Percentiles rank a stretch among this genome's conserved stretches.
Conservation (phyloP, 139 green algal genomes). For the Chlamydomonas sphaeroides region DNA sequence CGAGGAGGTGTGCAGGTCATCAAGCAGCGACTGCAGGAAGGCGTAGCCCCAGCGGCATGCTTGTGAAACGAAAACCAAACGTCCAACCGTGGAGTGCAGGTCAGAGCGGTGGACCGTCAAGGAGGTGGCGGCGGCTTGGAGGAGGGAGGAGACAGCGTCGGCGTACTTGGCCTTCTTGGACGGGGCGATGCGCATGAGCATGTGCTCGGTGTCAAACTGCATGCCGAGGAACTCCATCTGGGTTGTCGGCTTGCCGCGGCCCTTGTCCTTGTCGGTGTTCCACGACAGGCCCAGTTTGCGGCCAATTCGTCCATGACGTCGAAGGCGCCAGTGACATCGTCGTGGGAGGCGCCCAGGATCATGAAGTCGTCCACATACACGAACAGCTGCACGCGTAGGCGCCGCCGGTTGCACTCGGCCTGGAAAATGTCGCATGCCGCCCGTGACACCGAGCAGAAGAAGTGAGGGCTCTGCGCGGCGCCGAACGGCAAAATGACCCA, state of each 20-base stretch:
- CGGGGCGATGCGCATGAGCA: constrained; percentile 5
- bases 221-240: constrained; percentile 17
- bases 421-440: not conserved
- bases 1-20: too few relatives aligned
- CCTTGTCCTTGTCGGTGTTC: not conserved
- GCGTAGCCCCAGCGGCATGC: constrained; percentile 30
- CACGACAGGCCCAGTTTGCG: constrained; percentile 5
- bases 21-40: constrained; percentile 20
- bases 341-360: not conserved
- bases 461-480: constrained; percentile 1
- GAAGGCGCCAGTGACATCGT: not conserved
- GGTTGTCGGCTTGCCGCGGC: too few relatives aligned
- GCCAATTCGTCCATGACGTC: not conserved
- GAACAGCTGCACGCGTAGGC: not conserved
- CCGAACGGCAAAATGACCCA: constrained; percentile 12
- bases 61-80: not conserved
- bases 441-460: not conserved
- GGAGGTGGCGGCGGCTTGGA: not conserved
- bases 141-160: not conserved
- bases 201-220: not conserved
- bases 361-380: constrained; percentile 2
- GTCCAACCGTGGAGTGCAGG: not conserved
- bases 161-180: not conserved
- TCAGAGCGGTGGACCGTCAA: not conserved
- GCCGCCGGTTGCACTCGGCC: not conserved